Evolutionary conservation across 2,329 filamentous ascomycete species (phyloP).

Genomic region (Aspergillus novofumigatus): DNA sequence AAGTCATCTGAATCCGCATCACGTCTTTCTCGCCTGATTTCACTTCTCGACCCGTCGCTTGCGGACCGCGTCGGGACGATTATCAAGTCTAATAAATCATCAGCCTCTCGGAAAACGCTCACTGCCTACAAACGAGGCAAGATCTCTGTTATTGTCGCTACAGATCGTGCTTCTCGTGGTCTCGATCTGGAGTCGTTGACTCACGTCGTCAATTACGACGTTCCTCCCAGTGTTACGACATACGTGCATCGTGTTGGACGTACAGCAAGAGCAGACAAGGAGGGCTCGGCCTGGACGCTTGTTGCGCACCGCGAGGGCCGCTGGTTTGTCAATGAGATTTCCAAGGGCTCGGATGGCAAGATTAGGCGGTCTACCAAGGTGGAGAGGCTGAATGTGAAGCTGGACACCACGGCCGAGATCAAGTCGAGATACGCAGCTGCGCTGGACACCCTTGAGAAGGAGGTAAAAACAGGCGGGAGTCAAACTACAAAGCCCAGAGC

Average conservation of each 20-base stretch:
- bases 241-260: constrained; percentile 92
- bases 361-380: constrained; percentile 28
- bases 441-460: constrained; percentile 34
- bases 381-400: constrained; percentile 28
- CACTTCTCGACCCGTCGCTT: constrained; percentile 59
- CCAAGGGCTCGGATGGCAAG: constrained; percentile 41
- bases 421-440: constrained; percentile 31
- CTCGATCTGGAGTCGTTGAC: constrained; percentile 75
- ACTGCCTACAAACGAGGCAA: constrained; percentile 60
- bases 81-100: constrained; percentile 72
- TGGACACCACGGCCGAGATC: constrained; percentile 24
- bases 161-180: constrained; percentile 88
- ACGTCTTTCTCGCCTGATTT: constrained; percentile 77
- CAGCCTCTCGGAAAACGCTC: constrained; percentile 63
- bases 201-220: constrained; percentile 91
- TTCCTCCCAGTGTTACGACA: constrained; percentile 72
- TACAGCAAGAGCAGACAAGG: constrained; percentile 75
- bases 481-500: constrained; percentile 1
- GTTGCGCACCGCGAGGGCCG: constrained; percentile 76
- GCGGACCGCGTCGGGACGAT: constrained; percentile 61
- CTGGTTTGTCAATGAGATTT: constrained; percentile 89
- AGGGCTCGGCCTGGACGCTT: constrained; percentile 80
- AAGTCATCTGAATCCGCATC: constrained; percentile 84
- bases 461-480: constrained; percentile 26
- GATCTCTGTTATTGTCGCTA: constrained; percentile 75